These are phyloP conservation scores for Paramecium primaurelia DNA, from an alignment of 73 alveolate species.

Conservation along the genomic window DNA sequence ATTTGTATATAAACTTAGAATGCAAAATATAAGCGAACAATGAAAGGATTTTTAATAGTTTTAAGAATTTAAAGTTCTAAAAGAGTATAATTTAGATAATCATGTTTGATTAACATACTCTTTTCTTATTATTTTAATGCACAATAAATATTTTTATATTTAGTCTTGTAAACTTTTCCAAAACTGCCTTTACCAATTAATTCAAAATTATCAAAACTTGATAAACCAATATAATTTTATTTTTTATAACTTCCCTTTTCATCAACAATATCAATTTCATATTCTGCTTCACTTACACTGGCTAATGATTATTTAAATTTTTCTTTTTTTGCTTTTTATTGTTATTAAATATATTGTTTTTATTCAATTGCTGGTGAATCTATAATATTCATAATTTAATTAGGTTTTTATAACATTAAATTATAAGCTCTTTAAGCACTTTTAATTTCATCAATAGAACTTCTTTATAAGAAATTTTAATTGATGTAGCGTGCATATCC, in stretches of 20 bases:
- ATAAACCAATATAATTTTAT: neutral
- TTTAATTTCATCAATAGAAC: neutral
- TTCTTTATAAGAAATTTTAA: neutral
- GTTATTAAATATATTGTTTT: neutral
- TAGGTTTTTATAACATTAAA: constrained; percentile 1
- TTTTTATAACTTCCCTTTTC: neutral
- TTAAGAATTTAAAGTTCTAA: constrained; percentile 1
- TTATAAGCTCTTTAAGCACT: neutral
- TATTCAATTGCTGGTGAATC: neutral
- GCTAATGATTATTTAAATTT: constrained; percentile 9
- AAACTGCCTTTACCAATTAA: constrained; percentile 7
- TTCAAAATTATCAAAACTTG: neutral
- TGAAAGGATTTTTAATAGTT: neutral
- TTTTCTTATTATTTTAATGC: constrained; percentile 41
- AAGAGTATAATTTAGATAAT: neutral
- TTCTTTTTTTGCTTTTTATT: neutral
- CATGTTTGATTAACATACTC: neutral
- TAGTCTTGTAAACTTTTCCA: constrained; percentile 22
- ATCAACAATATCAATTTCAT: neutral
- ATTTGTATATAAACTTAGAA: neutral
- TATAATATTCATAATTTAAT: neutral
- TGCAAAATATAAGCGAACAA: neutral
- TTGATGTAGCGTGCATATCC: constrained; percentile 21
- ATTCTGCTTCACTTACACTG: constrained; percentile 21
- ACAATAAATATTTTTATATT: neutral